Base-by-base conservation (phyloP, 2,329 filamentous ascomycete species). In the Penicillium sclerotiorum region DNA sequence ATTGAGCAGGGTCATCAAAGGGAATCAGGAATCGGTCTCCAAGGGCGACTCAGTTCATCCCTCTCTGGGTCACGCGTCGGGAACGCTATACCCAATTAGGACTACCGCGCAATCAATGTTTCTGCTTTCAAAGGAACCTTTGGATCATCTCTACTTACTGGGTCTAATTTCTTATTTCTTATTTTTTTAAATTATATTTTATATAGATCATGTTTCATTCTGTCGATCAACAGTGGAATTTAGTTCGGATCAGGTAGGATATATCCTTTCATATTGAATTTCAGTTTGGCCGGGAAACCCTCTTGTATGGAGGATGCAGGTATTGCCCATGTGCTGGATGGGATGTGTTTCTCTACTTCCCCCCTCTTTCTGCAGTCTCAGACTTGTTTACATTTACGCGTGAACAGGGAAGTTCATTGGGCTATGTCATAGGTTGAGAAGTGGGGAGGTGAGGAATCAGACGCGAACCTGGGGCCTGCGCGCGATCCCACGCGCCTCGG, bases 61-160 rank as follows among this genome's bases (percentile, higher is more conserved):
- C 63, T 61, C 53, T 57, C 51, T 20, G 22, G 57, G 67, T 71
- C 68, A 71, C 68, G 68, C 68, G 68, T 70, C 68, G 63, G 67
- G 25, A 48, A 52, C 67, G 62, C 68, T 71, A 71, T 59, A 23
- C 68, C 67, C 22, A 22, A 61, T 59, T 53, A n/a, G 58, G 57
- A 39, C n/a, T 18, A 17, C n/a, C n/a, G 15, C n/a, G 15, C 11
- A 8, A 33, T n/a, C n/a, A n/a, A n/a, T n/a, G n/a, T n/a, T n/a
- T n/a, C n/a, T n/a, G n/a, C n/a, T n/a, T n/a, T n/a, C n/a, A n/a
- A n/a, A n/a, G n/a, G n/a, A n/a, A n/a, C n/a, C n/a, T n/a, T n/a
- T n/a, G n/a, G n/a, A n/a, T n/a, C n/a, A n/a, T n/a, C n/a, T n/a
- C n/a, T n/a, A n/a, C n/a, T n/a, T n/a, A n/a, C n/a, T n/a, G n/a